These are phyloP conservation scores for Tirmania nivea DNA, from an alignment of 495 filamentous ascomycete genomes.

Conservation along the genomic window DNA sequence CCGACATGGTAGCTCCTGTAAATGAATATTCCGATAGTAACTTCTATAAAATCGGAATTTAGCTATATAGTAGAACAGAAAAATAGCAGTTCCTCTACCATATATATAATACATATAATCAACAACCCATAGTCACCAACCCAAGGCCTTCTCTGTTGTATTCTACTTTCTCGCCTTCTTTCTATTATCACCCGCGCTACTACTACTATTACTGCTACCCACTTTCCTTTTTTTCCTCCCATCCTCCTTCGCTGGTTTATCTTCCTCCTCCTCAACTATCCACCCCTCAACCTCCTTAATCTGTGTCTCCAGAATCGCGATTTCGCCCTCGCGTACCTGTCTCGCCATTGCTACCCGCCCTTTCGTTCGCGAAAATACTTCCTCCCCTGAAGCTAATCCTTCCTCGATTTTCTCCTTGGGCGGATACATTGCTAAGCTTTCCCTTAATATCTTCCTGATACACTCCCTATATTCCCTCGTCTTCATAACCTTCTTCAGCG, in stretches of 20 bases:
- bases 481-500: neutral
- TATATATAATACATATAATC: too few relatives aligned
- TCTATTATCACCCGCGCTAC: constrained; percentile 35
- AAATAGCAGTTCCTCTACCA: too few relatives aligned
- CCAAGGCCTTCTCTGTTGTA: constrained; percentile 19
- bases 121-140: too few relatives aligned
- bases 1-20: too few relatives aligned
- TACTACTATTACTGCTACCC: constrained; percentile 41
- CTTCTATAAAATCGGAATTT: too few relatives aligned
- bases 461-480: neutral
- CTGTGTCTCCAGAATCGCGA: constrained; percentile 16
- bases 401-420: constrained; percentile 12
- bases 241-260: constrained; percentile 17
- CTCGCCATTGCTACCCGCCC: constrained; percentile 22
- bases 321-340: constrained; percentile 24
- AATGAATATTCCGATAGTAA: too few relatives aligned
- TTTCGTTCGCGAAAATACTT: constrained; percentile 15
- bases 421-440: neutral
- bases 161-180: constrained; percentile 30
- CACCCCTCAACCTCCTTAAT: constrained; percentile 11
- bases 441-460: neutral
- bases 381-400: constrained; percentile 23
- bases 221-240: constrained; percentile 22
- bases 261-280: constrained; percentile 24
- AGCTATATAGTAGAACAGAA: too few relatives aligned